A percentile compares a stretch with the other conserved stretches of the same genome.
Conservation (phyloP, 2,329 filamentous ascomycete species). For the Simplicillium sp. region DNA sequence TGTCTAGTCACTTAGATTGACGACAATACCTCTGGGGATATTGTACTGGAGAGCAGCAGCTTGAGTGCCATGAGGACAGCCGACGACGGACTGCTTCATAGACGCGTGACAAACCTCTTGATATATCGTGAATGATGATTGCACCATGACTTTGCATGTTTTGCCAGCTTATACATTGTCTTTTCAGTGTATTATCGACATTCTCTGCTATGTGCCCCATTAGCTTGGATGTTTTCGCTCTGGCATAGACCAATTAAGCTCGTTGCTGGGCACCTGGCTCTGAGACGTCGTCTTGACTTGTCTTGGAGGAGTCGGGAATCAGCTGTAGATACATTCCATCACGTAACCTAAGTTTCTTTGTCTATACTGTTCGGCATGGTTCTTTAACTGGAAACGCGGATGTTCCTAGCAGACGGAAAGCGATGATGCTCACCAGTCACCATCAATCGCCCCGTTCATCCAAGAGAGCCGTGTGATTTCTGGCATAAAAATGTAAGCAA, state of each 20-base stretch:
- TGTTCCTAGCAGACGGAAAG: no score
- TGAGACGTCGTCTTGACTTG: conserved; percentile 43
- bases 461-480: no score
- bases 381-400: no score
- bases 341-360: not conserved
- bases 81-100: no score
- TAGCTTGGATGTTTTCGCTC: conserved; percentile 45
- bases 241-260: conserved; percentile 41
- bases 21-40: no score
- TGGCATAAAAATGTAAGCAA: no score
- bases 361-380: not conserved
- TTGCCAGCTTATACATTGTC: conserved; percentile 25
- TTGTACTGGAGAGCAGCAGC: no score
- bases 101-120: no score
- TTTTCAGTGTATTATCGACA: conserved; percentile 34
- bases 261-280: conserved; percentile 48
- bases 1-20: no score
- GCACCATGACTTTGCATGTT: conserved; percentile 2
- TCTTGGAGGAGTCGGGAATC: conserved; percentile 46
- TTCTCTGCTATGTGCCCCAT: conserved; percentile 32
- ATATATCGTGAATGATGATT: not conserved
- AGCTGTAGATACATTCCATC: conserved; percentile 44
- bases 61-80: no score
- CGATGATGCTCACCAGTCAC: no score
- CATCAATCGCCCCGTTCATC: no score